These are phyloP conservation scores for Aspergillus uvarum DNA, from an alignment of 2,329 filamentous ascomycete genomes.

Conservation along the genomic window DNA sequence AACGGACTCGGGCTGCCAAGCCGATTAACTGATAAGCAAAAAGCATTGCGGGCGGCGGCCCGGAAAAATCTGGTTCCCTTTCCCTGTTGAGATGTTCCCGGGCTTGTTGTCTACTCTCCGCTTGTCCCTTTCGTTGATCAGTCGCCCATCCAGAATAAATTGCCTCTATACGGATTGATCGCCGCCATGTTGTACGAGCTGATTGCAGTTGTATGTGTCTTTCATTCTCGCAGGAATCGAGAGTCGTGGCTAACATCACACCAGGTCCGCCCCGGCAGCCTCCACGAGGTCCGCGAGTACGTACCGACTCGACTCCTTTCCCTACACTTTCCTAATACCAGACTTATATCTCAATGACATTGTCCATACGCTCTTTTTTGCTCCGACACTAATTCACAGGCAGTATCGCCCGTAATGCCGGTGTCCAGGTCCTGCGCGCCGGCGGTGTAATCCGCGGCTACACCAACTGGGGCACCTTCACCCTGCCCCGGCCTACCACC, in stretches of 20 bases:
- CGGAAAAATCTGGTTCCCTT: conserved; percentile 24
- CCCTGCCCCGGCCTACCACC: conserved; percentile 74
- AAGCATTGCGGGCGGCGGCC: background rate
- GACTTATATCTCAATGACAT: background rate
- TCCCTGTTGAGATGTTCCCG: conserved; percentile 10
- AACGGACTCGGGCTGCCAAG: conserved; percentile 26
- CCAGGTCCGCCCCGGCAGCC: conserved; percentile 86
- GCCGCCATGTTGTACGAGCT: conserved; percentile 89
- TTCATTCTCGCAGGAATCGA: background rate
- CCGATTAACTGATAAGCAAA: conserved; percentile 23
- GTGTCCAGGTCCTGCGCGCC: conserved; percentile 75
- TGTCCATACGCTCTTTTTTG: background rate
- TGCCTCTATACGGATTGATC: conserved; percentile 12
- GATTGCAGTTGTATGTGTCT: conserved; percentile 77
- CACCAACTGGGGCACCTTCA: conserved; percentile 92
- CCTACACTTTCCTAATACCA: background rate
- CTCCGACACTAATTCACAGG: background rate
- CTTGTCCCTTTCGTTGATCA: background rate
- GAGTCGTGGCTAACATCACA: conserved; percentile 9
- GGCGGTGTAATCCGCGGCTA: conserved; percentile 89
- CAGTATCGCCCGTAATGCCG: conserved; percentile 85
- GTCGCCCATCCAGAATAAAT: conserved; percentile 17
- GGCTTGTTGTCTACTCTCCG: no score
- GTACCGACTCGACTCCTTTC: conserved; percentile 30
- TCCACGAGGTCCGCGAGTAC: conserved; percentile 94